Evolutionary conservation across 495 filamentous ascomycete species (phyloP), one percentile per base, ranked within the genome.

Genomic region (Melanomma pulvis-pyrius): DNA sequence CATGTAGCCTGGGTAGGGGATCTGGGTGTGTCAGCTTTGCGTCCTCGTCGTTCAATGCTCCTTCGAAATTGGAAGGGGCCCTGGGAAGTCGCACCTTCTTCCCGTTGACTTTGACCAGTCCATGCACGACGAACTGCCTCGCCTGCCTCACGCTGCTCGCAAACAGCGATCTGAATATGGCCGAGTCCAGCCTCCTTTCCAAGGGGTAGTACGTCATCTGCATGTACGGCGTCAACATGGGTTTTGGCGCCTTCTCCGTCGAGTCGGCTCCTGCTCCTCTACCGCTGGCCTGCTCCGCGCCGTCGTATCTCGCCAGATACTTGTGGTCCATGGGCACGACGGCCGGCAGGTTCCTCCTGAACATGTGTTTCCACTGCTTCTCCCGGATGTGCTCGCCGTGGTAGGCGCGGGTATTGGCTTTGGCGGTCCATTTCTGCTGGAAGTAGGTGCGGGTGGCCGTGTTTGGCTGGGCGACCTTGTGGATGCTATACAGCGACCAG

Each of bases 341-440:
- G 64, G 90, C 85, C 59, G 88, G 86, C 29, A 94, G 79, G 63
- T 86, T 86, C 26, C 86, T 84, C 63, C 83, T 85, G 81, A 98
- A 98, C 87, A 96, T 93, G 75, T 90, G 90, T 76, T 87, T 80
- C 94, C 94, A 98, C 78, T 92, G 85, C 63, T 86, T 84, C 76
- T 97, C 94, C 57, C 86, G 87, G 71, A 98, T 87, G 66, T 96
- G 90, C 76, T 97, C 94, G 71, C 93, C 92, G 79, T 98, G 94
- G 76, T 98, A 98, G 57, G 83, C 86, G 53, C 94, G 90, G 6
- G 91, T 84, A 59, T 84, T 58, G 9, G 92, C 84, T 76, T 98
- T 98, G 63, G 93, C 90, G 0, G 73, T 72, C 92, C 92, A 98
- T 90, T 97, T 98, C 75, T 98, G 94, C 82, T 98, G 94, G 85